These are phyloP conservation scores for Kwoniella dejecticola DNA, from an alignment of 768 basidiomycete genomes.

Conservation along the genomic window DNA sequence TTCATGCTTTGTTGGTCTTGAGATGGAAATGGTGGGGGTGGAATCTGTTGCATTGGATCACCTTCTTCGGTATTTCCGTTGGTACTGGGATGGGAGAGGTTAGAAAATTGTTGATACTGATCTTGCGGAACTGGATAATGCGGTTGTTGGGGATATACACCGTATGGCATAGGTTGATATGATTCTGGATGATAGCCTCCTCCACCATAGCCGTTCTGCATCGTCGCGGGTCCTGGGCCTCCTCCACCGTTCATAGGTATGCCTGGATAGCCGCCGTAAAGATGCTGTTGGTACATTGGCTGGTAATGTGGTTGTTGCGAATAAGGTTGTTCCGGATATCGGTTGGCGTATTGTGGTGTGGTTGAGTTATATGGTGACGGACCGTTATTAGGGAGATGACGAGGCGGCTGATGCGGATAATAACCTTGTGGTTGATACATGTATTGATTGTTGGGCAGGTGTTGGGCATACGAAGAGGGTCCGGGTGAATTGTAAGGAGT, in stretches of 20 bases:
- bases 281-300: constrained; percentile 14
- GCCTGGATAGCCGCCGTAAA: constrained; percentile 25
- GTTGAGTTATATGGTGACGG: constrained; percentile 10
- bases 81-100: neutral
- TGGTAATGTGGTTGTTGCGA: constrained; percentile 22
- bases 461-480: constrained; percentile 6
- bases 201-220: constrained; percentile 43
- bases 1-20: constrained; percentile 9
- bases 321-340: constrained; percentile 13
- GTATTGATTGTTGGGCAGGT: neutral
- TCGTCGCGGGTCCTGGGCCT: constrained; percentile 45
- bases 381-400: constrained; percentile 5
- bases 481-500: constrained; percentile 13
- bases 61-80: constrained; percentile 10
- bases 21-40: constrained; percentile 5
- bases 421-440: constrained; percentile 18
- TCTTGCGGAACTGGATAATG: constrained; percentile 12
- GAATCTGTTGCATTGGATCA: neutral
- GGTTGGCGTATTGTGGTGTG: neutral
- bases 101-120: neutral
- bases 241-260: constrained; percentile 30
- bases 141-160: neutral
- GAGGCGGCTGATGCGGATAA: constrained; percentile 13
- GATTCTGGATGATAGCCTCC: constrained; percentile 10
- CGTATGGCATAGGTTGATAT: constrained; percentile 9